Conservation (phyloP, 805 yeast genomes). For the Ogataea pilisensis region DNA sequence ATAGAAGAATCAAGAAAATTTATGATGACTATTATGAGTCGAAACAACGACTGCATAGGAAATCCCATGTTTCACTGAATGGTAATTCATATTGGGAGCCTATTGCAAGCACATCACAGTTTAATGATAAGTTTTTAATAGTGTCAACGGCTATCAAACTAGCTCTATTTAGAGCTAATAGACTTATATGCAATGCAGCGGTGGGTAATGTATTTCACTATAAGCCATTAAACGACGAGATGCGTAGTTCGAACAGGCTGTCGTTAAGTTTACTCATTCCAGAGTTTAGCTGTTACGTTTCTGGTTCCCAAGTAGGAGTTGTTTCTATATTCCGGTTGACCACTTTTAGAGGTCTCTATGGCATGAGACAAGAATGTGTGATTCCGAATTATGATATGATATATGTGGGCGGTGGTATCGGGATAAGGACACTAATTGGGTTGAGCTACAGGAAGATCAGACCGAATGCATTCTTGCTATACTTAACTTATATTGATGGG, state of each 20-base stretch:
- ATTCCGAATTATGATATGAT: slow-evolving; percentile 30
- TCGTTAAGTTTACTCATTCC: slow-evolving; percentile 34
- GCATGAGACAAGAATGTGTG: slow-evolving; percentile 41
- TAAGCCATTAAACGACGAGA: slow-evolving; percentile 35
- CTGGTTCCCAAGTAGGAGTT: slow-evolving; percentile 42
- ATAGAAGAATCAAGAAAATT: slow-evolving; percentile 25
- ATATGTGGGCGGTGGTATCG: slow-evolving; percentile 18
- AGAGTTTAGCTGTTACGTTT: slow-evolving; percentile 36
- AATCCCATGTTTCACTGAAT: slow-evolving; percentile 23
- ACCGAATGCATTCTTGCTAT: slow-evolving; percentile 13
- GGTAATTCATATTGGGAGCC: slow-evolving; percentile 29
- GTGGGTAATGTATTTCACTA: slow-evolving; percentile 37
- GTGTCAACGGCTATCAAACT: slow-evolving; percentile 42
- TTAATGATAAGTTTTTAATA: slow-evolving; percentile 32
- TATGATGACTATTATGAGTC: slow-evolving; percentile 27
- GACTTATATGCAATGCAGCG: slow-evolving; percentile 45
- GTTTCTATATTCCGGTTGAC: slow-evolving; percentile 40
- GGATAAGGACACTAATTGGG: slow-evolving; percentile 24
- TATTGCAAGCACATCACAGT: slow-evolving; percentile 13
- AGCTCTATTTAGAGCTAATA: slow-evolving; percentile 42
- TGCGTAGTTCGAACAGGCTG: slow-evolving; percentile 24
- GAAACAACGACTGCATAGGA: slow-evolving; percentile 19
- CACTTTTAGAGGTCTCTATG: slow-evolving; percentile 36
- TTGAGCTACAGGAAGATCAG: slow-evolving; percentile 13
- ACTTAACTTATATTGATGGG: slow-evolving; percentile 26